Conservation (phyloP, 2,329 filamentous ascomycete species). For the Penicillium verrucosum region DNA sequence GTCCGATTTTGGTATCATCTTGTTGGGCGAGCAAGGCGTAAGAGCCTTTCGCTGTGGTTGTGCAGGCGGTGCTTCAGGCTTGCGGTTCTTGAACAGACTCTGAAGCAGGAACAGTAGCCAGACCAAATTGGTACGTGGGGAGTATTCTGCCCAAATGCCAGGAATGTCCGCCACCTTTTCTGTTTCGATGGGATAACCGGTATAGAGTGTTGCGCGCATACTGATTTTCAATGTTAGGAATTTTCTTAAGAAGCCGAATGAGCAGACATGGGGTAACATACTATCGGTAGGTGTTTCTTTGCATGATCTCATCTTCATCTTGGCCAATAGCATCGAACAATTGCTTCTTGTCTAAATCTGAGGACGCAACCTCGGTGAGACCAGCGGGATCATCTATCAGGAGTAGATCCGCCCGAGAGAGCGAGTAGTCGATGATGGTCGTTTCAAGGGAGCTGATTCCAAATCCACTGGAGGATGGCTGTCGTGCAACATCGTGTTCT, state of each 20-base stretch:
- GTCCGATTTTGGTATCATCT: constrained; percentile 12
- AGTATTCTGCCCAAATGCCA: constrained; percentile 53
- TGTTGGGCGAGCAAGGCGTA: constrained; percentile 33
- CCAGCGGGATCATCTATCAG: constrained; percentile 22
- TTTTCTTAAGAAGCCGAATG: too few species aligned
- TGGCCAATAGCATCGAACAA: constrained; percentile 43
- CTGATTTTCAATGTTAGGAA: constrained; percentile 20
- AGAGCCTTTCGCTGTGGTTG: constrained; percentile 29
- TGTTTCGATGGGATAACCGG: constrained; percentile 42
- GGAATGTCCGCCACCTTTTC: constrained; percentile 34
- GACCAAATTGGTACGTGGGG: constrained; percentile 60
- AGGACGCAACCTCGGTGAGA: constrained; percentile 37
- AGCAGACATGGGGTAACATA: constrained; percentile 21
- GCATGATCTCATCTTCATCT: constrained; percentile 41
- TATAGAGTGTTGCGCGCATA: constrained; percentile 43
- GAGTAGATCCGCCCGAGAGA: constrained; percentile 57
- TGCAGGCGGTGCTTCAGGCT: constrained; percentile 16
- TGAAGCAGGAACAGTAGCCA: constrained; percentile 62
- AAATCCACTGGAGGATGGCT: constrained; percentile 42
- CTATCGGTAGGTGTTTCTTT: constrained; percentile 44
- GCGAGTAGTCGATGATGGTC: constrained; percentile 66
- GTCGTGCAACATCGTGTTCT: constrained; percentile 29
- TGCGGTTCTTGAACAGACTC: constrained; percentile 49
- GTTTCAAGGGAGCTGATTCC: constrained; percentile 57
- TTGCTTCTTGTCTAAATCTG: constrained; percentile 43